phyloP scores from a whole-genome alignment of 805 yeast genomes.

The Jamesozyma jinghongensis region DNA sequence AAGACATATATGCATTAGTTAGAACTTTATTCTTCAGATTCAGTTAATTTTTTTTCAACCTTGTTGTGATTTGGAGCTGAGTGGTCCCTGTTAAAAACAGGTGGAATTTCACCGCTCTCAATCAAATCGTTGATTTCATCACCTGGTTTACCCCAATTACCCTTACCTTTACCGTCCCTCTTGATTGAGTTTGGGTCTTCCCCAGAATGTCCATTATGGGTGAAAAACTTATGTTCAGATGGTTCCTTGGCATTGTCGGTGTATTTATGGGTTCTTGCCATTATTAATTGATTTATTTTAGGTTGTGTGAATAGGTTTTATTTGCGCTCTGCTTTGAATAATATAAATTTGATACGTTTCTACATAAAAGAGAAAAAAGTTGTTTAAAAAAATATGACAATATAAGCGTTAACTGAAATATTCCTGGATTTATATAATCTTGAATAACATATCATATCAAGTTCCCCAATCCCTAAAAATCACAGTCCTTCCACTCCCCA shows the following conservation, averaged over 20 bases:
- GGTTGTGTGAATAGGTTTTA: not conserved
- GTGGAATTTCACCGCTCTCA: slow-evolving; percentile 47
- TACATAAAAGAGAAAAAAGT: no score
- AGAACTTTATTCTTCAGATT: not conserved
- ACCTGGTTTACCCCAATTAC: slow-evolving; percentile 80
- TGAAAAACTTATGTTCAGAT: slow-evolving; percentile 57
- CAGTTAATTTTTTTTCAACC: slow-evolving; percentile 34
- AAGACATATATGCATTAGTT: no score
- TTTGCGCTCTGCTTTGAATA: not conserved
- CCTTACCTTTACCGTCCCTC: slow-evolving; percentile 78
- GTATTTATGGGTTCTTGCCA: slow-evolving; percentile 81
- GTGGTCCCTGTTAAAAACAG: slow-evolving; percentile 37
- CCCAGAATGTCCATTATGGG: slow-evolving; percentile 62
- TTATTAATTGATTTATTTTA: slow-evolving; percentile 18
- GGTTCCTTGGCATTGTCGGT: slow-evolving; percentile 34
- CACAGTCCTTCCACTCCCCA: no score
- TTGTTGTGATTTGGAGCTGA: slow-evolving; percentile 41
- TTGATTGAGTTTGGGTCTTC: slow-evolving; percentile 68
- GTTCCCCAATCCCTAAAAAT: no score
- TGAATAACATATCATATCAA: no score
- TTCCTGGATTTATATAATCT: no score
- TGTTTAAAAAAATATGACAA: no score
- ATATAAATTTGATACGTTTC: no score
- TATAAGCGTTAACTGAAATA: no score
- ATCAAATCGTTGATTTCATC: slow-evolving; percentile 64